phyloP scores from a whole-genome alignment of 306 rosid genomes.

The Quercus suber region DNA sequence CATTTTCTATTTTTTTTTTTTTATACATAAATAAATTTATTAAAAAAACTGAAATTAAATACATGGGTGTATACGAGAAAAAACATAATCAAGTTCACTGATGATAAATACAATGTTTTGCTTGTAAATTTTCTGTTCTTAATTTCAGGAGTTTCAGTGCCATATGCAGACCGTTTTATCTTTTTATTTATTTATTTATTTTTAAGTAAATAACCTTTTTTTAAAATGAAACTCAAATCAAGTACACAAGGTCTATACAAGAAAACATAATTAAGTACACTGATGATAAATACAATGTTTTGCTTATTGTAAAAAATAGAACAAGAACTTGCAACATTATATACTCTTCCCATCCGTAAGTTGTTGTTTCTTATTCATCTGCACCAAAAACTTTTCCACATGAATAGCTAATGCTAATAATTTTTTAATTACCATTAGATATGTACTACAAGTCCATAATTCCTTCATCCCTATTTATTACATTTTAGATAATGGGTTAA shows the following conservation, averaged over 20 bases:
- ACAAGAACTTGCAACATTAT: not conserved
- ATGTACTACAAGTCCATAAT: not conserved
- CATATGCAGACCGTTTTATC: not conserved
- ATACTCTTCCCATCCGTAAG: not conserved
- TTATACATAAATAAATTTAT: no score
- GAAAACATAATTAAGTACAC: no score
- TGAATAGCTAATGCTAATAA: not conserved
- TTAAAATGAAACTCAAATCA: no score
- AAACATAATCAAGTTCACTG: no score
- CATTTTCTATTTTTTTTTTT: not conserved
- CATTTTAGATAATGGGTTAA: no score
- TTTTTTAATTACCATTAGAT: not conserved
- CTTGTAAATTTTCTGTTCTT: not conserved
- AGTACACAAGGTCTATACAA: no score
- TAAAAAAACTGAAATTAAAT: no score
- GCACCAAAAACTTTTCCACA: not conserved
- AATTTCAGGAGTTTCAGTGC: not conserved
- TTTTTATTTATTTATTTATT: not conserved
- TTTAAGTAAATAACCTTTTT: no score
- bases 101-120: no score
- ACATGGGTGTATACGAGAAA: no score
- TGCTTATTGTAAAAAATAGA: not conserved
- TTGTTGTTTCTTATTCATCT: not conserved
- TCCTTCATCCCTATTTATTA: no score
- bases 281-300: not conserved